Evolutionary conservation across 306 rosid genomes (phyloP).

Genomic region (Ormosia semicastrata): DNA sequence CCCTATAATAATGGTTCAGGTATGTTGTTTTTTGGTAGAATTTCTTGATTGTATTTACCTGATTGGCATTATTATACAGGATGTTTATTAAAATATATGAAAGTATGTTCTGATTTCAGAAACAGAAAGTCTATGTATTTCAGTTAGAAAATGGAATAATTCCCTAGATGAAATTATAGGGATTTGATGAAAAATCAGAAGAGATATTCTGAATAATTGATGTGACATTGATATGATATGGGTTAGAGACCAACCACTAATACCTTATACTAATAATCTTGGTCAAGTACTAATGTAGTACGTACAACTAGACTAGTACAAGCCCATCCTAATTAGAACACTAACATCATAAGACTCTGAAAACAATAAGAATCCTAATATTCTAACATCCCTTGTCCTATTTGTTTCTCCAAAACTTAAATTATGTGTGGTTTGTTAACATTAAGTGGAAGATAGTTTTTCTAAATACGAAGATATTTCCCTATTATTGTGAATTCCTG

Average conservation of each 20-base stretch:
- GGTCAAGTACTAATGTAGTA: neutral
- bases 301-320: neutral
- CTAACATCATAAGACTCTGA: neutral
- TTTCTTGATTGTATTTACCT: neutral
- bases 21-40: slow-evolving; percentile 32
- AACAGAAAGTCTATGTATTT: slow-evolving; percentile 4
- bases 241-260: neutral
- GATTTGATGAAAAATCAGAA: neutral
- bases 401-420: slow-evolving; percentile 10
- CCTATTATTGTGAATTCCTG: slow-evolving; percentile 10
- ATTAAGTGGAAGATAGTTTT: slow-evolving; percentile 2
- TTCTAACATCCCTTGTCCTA: neutral
- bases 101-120: slow-evolving; percentile 1
- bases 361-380: neutral
- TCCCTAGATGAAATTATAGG: neutral
- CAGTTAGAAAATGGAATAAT: slow-evolving; percentile 15
- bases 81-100: slow-evolving; percentile 7
- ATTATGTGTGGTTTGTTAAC: neutral
- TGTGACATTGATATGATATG: neutral
- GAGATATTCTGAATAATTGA: neutral
- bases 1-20: slow-evolving; percentile 95
- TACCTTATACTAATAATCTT: neutral
- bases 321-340: neutral
- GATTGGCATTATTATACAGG: neutral
- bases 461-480: neutral